Base-by-base conservation (phyloP, 2,329 filamentous ascomycete genomes). In the Amylocarpus encephaloides region DNA sequence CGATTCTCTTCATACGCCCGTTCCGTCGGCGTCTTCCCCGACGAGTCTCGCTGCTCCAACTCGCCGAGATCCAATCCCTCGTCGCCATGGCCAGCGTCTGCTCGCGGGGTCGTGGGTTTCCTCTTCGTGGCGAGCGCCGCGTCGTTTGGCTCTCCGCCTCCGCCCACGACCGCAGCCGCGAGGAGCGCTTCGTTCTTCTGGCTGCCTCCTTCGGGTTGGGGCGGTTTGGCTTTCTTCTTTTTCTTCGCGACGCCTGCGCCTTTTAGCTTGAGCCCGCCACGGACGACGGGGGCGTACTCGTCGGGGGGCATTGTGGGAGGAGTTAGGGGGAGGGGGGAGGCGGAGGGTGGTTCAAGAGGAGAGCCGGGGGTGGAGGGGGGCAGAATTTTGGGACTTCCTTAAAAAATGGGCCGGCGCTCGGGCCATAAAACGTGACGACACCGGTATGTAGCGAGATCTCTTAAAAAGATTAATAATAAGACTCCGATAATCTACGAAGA, bases 211-310 rank as follows among this genome's bases (percentile, higher is more conserved):
- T 46, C 13, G 47, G 16, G 4, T 13, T 36, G 7, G 35, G 22
- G 10, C 12, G 15, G 29, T 16, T 47, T 12, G 22, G 32, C 39
- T 52, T 45, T 58, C 59, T 71, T 71, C 56, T 72, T 68, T 62
- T 73, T 74, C 62, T 74, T 79, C 68, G 81, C 79, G 68, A 83
- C 86, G 66, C 82, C 85, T 63, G 85, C 78, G 63, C 90, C 89
- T 72, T 96, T 96, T 53, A 96, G 78, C 66, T 88, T 92, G 32
- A 96, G 79, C 61, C 89, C 89, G 62, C 84, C 81, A 51, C 81
- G 77, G 53, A 78, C 77, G 50, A 74, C 69, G 55, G 80, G 72
- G 43, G 76, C 69, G 72, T 94, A 94, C 60, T 94, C 88, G 67
- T 87, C 84, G 49, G 80, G 77, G 19, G 83, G 79, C 86, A 90